Conservation (phyloP, 495 filamentous ascomycete species). For the Cetradonia linearis region DNA sequence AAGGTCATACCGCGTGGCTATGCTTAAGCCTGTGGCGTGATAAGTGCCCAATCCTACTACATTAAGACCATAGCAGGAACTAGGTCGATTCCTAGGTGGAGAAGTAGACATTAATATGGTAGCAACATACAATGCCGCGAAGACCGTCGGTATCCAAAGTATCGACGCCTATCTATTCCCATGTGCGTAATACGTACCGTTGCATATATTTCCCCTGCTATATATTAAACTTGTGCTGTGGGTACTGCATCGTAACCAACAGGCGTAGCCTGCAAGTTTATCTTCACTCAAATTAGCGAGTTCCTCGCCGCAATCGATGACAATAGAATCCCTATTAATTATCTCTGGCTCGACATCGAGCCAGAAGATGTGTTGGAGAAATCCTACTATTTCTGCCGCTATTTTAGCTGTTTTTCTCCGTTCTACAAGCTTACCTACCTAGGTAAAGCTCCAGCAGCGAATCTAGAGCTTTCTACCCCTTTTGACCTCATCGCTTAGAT, state of each 20-base stretch:
- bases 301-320: conserved; percentile 17
- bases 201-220: no score
- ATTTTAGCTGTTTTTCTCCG: no score
- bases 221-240: no score
- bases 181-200: no score
- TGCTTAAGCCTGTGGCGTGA: conserved; percentile 7
- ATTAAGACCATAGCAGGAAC: not conserved
- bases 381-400: no score
- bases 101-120: conserved; percentile 9
- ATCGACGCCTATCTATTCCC: conserved; percentile 26
- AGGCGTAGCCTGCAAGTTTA: conserved; percentile 21
- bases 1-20: conserved; percentile 15
- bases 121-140: conserved; percentile 4
- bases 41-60: not conserved
- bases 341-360: conserved; percentile 25
- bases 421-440: no score
- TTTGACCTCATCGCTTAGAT: no score
- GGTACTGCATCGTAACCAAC: conserved; percentile 13
- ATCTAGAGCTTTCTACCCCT: no score
- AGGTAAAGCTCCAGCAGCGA: no score
- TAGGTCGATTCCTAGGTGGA: not conserved
- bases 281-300: conserved; percentile 20
- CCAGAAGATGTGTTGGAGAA: conserved; percentile 18
- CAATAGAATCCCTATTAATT: conserved; percentile 18
- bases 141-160: conserved; percentile 15